These are phyloP conservation scores for Litchi chinensis DNA, from an alignment of 345 rosid species.

Conservation along the genomic window DNA sequence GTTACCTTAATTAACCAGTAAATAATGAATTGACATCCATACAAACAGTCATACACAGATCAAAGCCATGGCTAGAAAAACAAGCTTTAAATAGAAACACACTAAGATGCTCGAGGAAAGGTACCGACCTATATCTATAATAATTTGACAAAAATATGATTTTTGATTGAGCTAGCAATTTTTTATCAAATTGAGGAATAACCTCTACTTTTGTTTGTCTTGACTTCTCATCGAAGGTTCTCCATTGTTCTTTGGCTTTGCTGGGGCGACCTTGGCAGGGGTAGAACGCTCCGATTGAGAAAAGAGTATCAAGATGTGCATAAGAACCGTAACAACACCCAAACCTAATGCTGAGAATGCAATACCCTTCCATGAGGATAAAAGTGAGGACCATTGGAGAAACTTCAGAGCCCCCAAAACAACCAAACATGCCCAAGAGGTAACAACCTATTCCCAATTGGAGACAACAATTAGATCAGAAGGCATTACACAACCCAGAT, in stretches of 20 bases:
- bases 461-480: neutral
- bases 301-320: slow-evolving; percentile 80
- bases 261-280: slow-evolving; percentile 69
- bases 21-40: slow-evolving; percentile 30
- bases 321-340: slow-evolving; percentile 63
- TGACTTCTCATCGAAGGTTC: slow-evolving; percentile 30
- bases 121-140: slow-evolving; percentile 10
- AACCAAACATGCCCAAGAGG: slow-evolving; percentile 61
- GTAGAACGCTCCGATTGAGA: slow-evolving; percentile 90
- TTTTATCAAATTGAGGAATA: slow-evolving; percentile 4
- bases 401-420: slow-evolving; percentile 52
- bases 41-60: slow-evolving; percentile 16
- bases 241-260: slow-evolving; percentile 46
- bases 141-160: slow-evolving; percentile 8
- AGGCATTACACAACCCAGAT: slow-evolving; percentile 6
- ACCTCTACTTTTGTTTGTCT: slow-evolving; percentile 41
- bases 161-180: neutral
- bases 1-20: slow-evolving; percentile 17
- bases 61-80: slow-evolving; percentile 16
- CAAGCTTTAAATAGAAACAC: slow-evolving; percentile 1
- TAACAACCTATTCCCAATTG: slow-evolving; percentile 54
- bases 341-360: slow-evolving; percentile 49
- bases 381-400: slow-evolving; percentile 68
- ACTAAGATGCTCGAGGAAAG: neutral
- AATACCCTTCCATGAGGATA: slow-evolving; percentile 84